phyloP scores from a whole-genome alignment of 192 early-diverging fungal genomes.

The Coemansia sp. region DNA sequence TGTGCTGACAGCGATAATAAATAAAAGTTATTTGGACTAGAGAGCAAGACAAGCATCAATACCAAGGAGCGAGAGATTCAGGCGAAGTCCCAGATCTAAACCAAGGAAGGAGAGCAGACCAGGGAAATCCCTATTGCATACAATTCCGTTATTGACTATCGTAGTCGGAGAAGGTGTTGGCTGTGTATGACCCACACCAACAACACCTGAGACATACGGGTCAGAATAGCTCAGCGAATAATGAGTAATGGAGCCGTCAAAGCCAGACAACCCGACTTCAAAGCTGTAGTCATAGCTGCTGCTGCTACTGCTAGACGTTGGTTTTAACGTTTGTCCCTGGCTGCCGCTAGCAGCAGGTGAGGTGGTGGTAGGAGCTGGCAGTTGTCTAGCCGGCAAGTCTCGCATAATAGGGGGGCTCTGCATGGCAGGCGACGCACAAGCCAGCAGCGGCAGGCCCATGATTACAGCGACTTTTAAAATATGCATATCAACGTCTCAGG shows the following conservation, averaged over 20 bases:
- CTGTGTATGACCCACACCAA: conserved; percentile 27
- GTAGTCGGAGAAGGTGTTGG: conserved; percentile 24
- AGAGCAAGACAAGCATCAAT: conserved; percentile 44
- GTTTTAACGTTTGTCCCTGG: background rate
- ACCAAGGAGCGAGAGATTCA: conserved; percentile 36
- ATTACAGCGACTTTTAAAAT: background rate
- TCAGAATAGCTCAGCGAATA: conserved; percentile 52
- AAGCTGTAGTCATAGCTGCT: conserved; percentile 31
- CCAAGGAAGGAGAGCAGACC: conserved; percentile 32
- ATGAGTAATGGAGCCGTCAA: conserved; percentile 37
- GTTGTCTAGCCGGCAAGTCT: background rate
- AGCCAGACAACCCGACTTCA: conserved; percentile 38
- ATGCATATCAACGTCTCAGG: background rate
- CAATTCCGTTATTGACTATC: conserved; percentile 2
- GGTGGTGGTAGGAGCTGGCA: background rate
- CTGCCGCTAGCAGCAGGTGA: background rate
- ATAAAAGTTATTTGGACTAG: background rate
- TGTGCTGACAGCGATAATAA: background rate
- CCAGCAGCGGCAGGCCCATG: background rate
- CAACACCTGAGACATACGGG: conserved; percentile 37
- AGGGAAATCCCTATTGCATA: conserved; percentile 33
- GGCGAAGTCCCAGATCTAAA: conserved; percentile 30
- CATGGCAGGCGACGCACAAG: background rate
- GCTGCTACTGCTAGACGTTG: background rate
- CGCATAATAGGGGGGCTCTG: background rate